phyloP scores from a whole-genome alignment of 345 rosid genomes.

The Hirschfeldia incana region DNA sequence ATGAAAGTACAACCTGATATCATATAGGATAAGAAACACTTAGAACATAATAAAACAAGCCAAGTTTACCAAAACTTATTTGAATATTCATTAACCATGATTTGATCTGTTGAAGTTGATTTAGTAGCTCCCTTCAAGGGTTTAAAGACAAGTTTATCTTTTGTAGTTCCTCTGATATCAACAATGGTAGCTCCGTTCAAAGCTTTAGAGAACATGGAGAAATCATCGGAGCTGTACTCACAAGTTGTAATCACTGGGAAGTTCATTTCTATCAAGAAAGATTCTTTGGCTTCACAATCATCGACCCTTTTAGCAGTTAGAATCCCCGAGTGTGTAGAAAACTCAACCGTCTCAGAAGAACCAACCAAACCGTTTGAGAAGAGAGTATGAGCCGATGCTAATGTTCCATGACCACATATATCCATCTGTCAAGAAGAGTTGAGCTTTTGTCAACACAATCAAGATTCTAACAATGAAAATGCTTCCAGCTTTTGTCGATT shows the following conservation, averaged over 20 bases:
- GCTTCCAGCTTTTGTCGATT: too few species aligned
- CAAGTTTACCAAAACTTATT: not conserved
- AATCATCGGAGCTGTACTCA: conserved; percentile 43
- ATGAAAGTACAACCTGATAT: conserved; percentile 49
- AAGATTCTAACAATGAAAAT: too few species aligned
- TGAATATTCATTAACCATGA: conserved; percentile 44
- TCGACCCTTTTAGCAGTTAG: conserved; percentile 52
- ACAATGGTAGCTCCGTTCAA: conserved; percentile 43
- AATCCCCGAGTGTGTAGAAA: conserved; percentile 58
- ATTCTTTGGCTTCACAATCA: conserved; percentile 17
- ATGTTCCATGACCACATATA: not conserved
- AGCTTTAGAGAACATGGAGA: conserved; percentile 20
- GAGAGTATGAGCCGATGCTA: not conserved
- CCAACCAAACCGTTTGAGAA: conserved; percentile 34
- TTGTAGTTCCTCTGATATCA: conserved; percentile 50
- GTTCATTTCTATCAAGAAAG: conserved; percentile 51
- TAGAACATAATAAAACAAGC: not conserved
- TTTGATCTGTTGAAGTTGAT: conserved; percentile 40
- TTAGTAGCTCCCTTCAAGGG: conserved; percentile 48
- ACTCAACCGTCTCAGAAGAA: conserved; percentile 41
- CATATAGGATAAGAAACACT: not conserved
- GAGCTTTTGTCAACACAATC: not conserved
- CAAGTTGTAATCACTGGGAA: conserved; percentile 46
- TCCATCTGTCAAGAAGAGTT: not conserved
- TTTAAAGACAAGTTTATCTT: conserved; percentile 14